A percentile compares a stretch with the other conserved stretches of the same genome.
phyloP scores from a whole-genome alignment of 805 yeast species.

The Starmerella cellae region DNA sequence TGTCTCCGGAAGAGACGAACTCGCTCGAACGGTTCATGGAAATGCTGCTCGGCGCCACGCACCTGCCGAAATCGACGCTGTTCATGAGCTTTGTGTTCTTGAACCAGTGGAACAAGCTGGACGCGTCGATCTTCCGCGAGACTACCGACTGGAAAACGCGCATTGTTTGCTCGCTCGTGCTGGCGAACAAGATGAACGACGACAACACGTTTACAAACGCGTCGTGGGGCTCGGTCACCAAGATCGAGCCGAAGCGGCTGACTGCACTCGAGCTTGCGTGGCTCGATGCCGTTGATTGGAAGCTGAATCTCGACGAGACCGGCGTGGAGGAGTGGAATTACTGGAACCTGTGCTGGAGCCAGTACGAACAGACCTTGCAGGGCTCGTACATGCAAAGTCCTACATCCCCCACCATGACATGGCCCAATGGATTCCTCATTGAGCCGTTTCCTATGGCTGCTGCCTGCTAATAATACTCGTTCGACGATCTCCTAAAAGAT shows the following conservation, averaged over 20 bases:
- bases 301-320: conserved; percentile 7
- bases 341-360: conserved; percentile 16
- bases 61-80: conserved; percentile 73
- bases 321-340: conserved; percentile 16
- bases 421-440: conserved; percentile 6
- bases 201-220: conserved; percentile 91
- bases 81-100: conserved; percentile 68
- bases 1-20: conserved; percentile 1
- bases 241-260: conserved; percentile 46
- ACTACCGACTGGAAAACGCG: conserved; percentile 22
- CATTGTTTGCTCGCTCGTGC: conserved; percentile 54
- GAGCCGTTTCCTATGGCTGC: conserved; percentile 17
- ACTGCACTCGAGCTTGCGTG: conserved; percentile 60
- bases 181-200: conserved; percentile 90
- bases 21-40: conserved; percentile 34
- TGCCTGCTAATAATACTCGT: conserved; percentile 10
- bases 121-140: conserved; percentile 30
- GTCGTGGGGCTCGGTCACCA: conserved; percentile 95
- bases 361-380: conserved; percentile 7
- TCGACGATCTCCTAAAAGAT: no score
- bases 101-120: conserved; percentile 32
- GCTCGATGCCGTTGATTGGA: conserved; percentile 31
- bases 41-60: conserved; percentile 69
- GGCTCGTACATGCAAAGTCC: conserved; percentile 6
- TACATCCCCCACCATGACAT: conserved; percentile 1